phyloP scores from a whole-genome alignment of 169 alveolate species.

The Plasmodium gaboni region DNA sequence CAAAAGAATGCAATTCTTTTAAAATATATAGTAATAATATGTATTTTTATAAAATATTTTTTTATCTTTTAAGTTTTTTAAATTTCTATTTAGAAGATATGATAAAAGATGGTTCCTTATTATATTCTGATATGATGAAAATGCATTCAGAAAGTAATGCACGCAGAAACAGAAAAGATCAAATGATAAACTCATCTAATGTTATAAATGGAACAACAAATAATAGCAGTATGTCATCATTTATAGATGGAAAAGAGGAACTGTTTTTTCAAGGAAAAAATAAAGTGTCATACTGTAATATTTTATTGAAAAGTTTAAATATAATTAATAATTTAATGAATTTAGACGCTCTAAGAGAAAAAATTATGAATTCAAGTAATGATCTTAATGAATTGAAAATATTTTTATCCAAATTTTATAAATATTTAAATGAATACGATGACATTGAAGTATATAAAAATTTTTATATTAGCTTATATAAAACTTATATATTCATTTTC shows the following conservation, averaged over 20 bases:
- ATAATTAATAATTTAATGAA: conserved; percentile 76
- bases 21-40: conserved; percentile 50
- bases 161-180: conserved; percentile 73
- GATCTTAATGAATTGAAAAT: conserved; percentile 76
- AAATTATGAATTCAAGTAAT: conserved; percentile 75
- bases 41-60: conserved; percentile 65
- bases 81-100: conserved; percentile 75
- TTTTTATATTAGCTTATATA: conserved; percentile 72
- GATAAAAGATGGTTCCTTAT: conserved; percentile 70
- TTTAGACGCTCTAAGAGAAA: conserved; percentile 64
- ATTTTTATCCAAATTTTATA: conserved; percentile 72
- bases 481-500: conserved; percentile 73
- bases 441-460: conserved; percentile 76
- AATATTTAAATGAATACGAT: conserved; percentile 75
- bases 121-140: conserved; percentile 75
- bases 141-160: conserved; percentile 67
- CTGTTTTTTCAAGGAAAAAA: conserved; percentile 61
- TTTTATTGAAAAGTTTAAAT: conserved; percentile 61
- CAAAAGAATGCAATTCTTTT: conserved; percentile 56
- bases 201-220: conserved; percentile 49
- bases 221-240: conserved; percentile 28
- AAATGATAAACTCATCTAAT: conserved; percentile 49
- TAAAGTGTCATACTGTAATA: conserved; percentile 57
- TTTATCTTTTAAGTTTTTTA: conserved; percentile 69
- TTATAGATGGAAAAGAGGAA: conserved; percentile 71